Conservation (phyloP, 106 monocot genomes). For the Apostasia ramifera region DNA sequence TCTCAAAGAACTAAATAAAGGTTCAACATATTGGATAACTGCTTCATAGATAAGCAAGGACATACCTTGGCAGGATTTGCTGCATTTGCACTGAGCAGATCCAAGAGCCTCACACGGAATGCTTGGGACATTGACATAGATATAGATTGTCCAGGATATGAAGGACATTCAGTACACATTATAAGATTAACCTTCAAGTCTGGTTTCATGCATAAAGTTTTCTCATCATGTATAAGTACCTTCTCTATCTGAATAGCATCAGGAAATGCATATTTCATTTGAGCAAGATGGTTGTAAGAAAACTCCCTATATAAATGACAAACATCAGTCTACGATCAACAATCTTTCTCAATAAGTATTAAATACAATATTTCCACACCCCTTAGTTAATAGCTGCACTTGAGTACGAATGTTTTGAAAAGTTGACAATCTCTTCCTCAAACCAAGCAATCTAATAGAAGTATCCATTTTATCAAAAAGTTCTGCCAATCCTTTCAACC, state of each 20-base stretch:
- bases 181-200: conserved; percentile 51
- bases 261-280: conserved; percentile 60
- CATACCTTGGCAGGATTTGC: neutral
- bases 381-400: conserved; percentile 50
- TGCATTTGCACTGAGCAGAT: conserved; percentile 26
- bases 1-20: neutral
- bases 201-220: conserved; percentile 50
- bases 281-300: conserved; percentile 48
- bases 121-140: conserved; percentile 27
- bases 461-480: conserved; percentile 52
- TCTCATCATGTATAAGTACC: conserved; percentile 54
- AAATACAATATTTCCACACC: conserved; percentile 16
- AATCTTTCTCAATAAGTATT: neutral
- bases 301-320: conserved; percentile 40
- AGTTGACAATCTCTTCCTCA: conserved; percentile 43
- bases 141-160: conserved; percentile 22
- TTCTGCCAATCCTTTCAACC: conserved; percentile 30
- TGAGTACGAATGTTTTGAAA: conserved; percentile 54
- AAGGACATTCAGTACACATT: conserved; percentile 9
- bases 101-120: conserved; percentile 42
- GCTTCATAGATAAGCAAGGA: neutral
- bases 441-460: conserved; percentile 56
- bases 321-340: neutral
- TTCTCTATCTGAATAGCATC: conserved; percentile 56
- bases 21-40: neutral